Evolutionary conservation across 2,329 filamentous ascomycete genomes (phyloP), one percentile per base, ranked within the genome.

Genomic region (Lachnellula subtilissima): DNA sequence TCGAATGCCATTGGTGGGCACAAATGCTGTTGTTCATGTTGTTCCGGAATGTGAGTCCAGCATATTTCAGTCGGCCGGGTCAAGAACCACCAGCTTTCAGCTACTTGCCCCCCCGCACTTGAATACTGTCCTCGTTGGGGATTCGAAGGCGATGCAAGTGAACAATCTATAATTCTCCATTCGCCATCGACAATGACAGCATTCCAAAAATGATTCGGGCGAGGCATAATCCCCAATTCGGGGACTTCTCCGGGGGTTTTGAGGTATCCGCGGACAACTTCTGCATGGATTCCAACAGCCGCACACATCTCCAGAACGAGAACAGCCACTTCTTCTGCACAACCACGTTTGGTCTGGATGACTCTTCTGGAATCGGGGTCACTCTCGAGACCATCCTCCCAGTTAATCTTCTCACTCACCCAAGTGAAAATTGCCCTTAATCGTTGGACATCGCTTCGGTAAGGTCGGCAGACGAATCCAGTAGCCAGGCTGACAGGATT

Each of bases 151-250:
- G 88, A 92, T 4, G 94, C 91, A 48, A 99, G 78, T 37, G 91
- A 95, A 70, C 91, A 94, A 71, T 99, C 94, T 76, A 99, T 90
- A 62, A 97, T 88, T 50, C 94, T 88, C 94, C 94, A 99, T 73
- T 97, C 91, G 22, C 89, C 87, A 71, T 99, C 94, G 8, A 97
- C 86, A 37, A 97, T 76, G 17, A 97, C 90, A 0, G 91, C 86
- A 65, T 99, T 99, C 94, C 94, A 99, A 85, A 89, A 97, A 73
- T 99, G 94, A 67, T 99, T 99, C 0, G 93, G 82, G 32, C 87
- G 84, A n/a, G 90, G 89, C 71, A 93, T 84, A 56, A 87, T 87
- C 59, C 88, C 89, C 45, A 91, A 77, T 65, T 97, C 92, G 1
- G 88, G 78, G 7, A 86, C 76, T 66, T 97, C 94, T 0, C 93